Conservation (phyloP, 2,329 filamentous ascomycete genomes). For the Xylaria sp. region DNA sequence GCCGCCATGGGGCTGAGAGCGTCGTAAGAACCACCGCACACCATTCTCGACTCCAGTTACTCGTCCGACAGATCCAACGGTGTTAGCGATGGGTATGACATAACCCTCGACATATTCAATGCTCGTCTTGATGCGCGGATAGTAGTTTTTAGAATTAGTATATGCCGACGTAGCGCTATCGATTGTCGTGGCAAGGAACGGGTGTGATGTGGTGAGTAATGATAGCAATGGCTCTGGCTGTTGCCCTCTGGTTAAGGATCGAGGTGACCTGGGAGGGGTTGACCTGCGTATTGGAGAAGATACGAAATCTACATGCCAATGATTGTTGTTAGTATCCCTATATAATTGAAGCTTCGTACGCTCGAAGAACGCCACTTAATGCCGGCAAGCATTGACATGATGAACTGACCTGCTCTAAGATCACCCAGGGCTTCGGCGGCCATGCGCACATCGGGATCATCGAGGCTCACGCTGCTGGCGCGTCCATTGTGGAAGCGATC, state of each 20-base stretch:
- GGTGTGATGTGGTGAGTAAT: constrained; percentile 87
- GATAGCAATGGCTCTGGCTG: constrained; percentile 84
- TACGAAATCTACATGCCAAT: constrained; percentile 66
- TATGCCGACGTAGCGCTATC: constrained; percentile 87
- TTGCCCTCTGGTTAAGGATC: constrained; percentile 53
- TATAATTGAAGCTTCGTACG: constrained; percentile 20
- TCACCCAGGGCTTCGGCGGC: constrained; percentile 81
- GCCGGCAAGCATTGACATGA: background rate
- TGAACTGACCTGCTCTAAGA: constrained; percentile 72
- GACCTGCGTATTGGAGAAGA: constrained; percentile 67
- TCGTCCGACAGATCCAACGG: constrained; percentile 83
- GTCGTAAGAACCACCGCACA: constrained; percentile 82
- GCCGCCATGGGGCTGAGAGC: constrained; percentile 57
- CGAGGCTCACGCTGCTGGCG: constrained; percentile 65
- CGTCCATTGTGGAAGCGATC: constrained; percentile 58
- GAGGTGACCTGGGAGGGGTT: constrained; percentile 54
- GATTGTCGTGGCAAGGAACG: constrained; percentile 84
- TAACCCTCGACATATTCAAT: constrained; percentile 92
- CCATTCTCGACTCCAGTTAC: constrained; percentile 89
- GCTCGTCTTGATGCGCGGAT: constrained; percentile 86
- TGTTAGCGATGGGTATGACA: constrained; percentile 85
- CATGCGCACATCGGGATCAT: constrained; percentile 74
- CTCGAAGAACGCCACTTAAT: constrained; percentile 9
- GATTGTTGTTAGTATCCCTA: constrained; percentile 24
- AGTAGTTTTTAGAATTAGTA: constrained; percentile 87